Percentiles rank a stretch among this genome's conserved stretches.
These are phyloP conservation scores for Wolfiporia cocos DNA, from an alignment of 1,284 basidiomycete genomes.

Conservation along the genomic window DNA sequence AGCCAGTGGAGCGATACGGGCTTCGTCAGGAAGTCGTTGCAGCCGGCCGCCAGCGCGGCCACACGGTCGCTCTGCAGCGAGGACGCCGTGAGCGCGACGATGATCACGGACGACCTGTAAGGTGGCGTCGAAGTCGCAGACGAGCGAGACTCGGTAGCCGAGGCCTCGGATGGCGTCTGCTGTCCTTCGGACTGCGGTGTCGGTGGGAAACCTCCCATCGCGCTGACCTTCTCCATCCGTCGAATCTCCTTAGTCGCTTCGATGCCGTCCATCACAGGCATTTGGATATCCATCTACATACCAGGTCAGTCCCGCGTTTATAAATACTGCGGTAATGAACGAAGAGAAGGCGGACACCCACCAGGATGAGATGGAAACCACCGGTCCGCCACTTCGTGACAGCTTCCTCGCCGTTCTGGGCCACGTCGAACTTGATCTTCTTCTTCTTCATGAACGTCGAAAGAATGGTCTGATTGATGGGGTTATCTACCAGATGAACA, in stretches of 20 bases:
- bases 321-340: too few relatives aligned
- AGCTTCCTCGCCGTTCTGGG: slow-evolving; percentile 93
- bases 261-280: slow-evolving; percentile 98
- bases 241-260: slow-evolving; percentile 96
- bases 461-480: slow-evolving; percentile 96
- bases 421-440: slow-evolving; percentile 93
- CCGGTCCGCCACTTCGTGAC: slow-evolving; percentile 95
- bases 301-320: too few relatives aligned
- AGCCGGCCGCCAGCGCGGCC: slow-evolving; percentile 92
- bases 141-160: slow-evolving; percentile 30
- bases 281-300: slow-evolving; percentile 96
- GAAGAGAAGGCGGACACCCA: slow-evolving; percentile 42
- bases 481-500: slow-evolving; percentile 68
- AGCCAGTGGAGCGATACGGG: slow-evolving; percentile 95
- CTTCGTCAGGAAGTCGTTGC: slow-evolving; percentile 98
- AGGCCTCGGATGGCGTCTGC: slow-evolving; percentile 46
- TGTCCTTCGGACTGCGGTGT: slow-evolving; percentile 55
- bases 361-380: slow-evolving; percentile 93
- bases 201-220: slow-evolving; percentile 66
- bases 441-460: slow-evolving; percentile 96
- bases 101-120: slow-evolving; percentile 93
- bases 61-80: slow-evolving; percentile 91
- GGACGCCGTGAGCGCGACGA: slow-evolving; percentile 96
- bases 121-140: slow-evolving; percentile 48
- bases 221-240: slow-evolving; percentile 69